Percentiles rank a stretch among this genome's conserved stretches.
phyloP scores from a whole-genome alignment of 1,139 yeast species.

The Torulaspora pretoriensis region DNA sequence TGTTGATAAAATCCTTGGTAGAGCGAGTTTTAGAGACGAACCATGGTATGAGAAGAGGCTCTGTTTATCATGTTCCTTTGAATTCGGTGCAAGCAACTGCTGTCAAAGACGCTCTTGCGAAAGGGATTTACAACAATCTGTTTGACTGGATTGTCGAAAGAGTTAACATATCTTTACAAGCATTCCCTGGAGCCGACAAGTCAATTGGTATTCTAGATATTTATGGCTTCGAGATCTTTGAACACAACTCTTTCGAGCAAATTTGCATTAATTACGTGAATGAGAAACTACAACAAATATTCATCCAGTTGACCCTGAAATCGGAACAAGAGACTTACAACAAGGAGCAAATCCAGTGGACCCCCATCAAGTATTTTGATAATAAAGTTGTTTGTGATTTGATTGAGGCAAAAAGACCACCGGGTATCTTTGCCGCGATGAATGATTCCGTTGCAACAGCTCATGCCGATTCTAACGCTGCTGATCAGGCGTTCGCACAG shows the following conservation, averaged over 20 bases:
- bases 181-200: slow-evolving; percentile 51
- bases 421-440: slow-evolving; percentile 93
- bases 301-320: slow-evolving; percentile 89
- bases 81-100: slow-evolving; percentile 91
- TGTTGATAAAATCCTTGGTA: slow-evolving; percentile 62
- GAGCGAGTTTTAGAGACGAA: slow-evolving; percentile 86
- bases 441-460: slow-evolving; percentile 98
- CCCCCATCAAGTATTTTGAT: slow-evolving; percentile 94
- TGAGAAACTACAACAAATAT: slow-evolving; percentile 94
- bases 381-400: slow-evolving; percentile 96
- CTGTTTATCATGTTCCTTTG: slow-evolving; percentile 90
- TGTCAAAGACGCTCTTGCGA: slow-evolving; percentile 91
- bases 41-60: slow-evolving; percentile 85
- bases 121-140: slow-evolving; percentile 85
- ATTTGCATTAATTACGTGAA: slow-evolving; percentile 95
- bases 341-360: slow-evolving; percentile 94
- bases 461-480: slow-evolving; percentile 95
- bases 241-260: slow-evolving; percentile 94
- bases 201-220: slow-evolving; percentile 95
- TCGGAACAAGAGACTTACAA: slow-evolving; percentile 98
- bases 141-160: slow-evolving; percentile 98
- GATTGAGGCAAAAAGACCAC: slow-evolving; percentile 91
- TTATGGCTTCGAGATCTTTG: slow-evolving; percentile 97
- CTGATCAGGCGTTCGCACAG: slow-evolving; percentile 94
- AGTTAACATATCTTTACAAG: slow-evolving; percentile 68